Evolutionary conservation across 176 grass and related monocot genomes (phyloP).

Genomic region (Lolium perenne): DNA sequence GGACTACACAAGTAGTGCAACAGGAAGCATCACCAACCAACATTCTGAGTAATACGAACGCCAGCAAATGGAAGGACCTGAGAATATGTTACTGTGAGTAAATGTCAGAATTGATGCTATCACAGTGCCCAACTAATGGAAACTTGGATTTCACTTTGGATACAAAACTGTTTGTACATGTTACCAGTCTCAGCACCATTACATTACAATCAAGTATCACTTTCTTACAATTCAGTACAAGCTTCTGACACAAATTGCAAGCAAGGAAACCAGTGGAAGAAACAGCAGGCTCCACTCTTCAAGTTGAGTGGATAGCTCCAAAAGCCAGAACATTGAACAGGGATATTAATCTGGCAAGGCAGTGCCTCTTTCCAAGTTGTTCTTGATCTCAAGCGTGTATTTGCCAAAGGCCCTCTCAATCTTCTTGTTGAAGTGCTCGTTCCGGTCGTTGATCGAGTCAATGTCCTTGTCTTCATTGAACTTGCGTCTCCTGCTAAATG

Average conservation of each 20-base stretch:
- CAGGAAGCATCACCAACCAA: no score
- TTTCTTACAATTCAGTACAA: constrained; percentile 30
- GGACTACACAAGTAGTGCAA: no score
- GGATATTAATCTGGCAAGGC: constrained; percentile 71
- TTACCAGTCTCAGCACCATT: neutral
- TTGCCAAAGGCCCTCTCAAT: constrained; percentile 93
- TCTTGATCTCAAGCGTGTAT: constrained; percentile 95
- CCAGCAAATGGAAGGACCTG: no score
- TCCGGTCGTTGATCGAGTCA: constrained; percentile 91
- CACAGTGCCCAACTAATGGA: no score
- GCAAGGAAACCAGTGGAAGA: neutral
- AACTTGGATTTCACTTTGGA: no score
- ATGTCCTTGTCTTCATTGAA: constrained; percentile 97
- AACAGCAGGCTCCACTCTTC: neutral
- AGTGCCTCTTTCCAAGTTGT: constrained; percentile 87
- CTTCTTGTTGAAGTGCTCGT: constrained; percentile 99
- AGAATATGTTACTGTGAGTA: no score
- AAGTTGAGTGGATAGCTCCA: no score
- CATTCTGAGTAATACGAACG: no score
- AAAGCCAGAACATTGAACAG: neutral
- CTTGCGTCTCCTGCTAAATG: constrained; percentile 92
- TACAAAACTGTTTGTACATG: constrained; percentile 37
- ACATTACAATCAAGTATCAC: constrained; percentile 11
- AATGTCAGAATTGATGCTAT: no score
- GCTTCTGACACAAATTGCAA: constrained; percentile 25